Percentiles rank a stretch among this genome's conserved stretches.
phyloP scores from a whole-genome alignment of 2,329 filamentous ascomycete species.

The Fusarium burgessii region DNA sequence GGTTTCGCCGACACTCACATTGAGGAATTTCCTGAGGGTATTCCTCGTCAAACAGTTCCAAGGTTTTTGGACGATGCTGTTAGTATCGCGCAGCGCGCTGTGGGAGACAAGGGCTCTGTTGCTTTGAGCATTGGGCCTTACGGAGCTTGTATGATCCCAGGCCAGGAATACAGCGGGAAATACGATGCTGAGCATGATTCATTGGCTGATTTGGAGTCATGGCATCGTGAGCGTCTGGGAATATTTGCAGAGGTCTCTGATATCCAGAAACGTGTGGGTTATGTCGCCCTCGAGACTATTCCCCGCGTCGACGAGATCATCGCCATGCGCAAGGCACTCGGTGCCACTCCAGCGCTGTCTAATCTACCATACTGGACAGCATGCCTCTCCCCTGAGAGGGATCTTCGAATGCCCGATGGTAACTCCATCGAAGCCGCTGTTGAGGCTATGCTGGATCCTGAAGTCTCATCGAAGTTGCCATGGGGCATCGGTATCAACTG shows the following conservation, averaged over 20 bases:
- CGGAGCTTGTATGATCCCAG: conserved; percentile 74
- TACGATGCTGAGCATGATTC: conserved; percentile 66
- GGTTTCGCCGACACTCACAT: conserved; percentile 66
- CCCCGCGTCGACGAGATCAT: conserved; percentile 71
- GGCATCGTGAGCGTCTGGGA: conserved; percentile 67
- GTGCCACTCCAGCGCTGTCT: conserved; percentile 45
- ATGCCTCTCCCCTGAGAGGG: conserved; percentile 70
- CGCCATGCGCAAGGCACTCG: conserved; percentile 63
- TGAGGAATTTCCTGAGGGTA: conserved; percentile 56
- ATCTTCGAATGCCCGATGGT: conserved; percentile 68
- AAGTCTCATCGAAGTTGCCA: conserved; percentile 52
- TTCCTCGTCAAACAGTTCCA: conserved; percentile 55
- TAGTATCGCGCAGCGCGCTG: conserved; percentile 55
- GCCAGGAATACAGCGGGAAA: conserved; percentile 72
- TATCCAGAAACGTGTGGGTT: conserved; percentile 58
- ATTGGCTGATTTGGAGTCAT: conserved; percentile 60
- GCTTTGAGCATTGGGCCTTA: conserved; percentile 75
- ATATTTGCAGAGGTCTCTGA: conserved; percentile 60
- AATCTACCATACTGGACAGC: conserved; percentile 69
- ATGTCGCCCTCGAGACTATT: conserved; percentile 75
- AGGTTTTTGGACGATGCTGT: conserved; percentile 59
- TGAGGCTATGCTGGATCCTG: conserved; percentile 53
- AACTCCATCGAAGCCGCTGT: conserved; percentile 54
- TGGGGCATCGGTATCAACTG: conserved; percentile 78
- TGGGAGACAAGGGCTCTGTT: conserved; percentile 50